Base-by-base conservation (phyloP, 2,329 filamentous ascomycete species). In the Ophiostoma himal-ulmi region DNA sequence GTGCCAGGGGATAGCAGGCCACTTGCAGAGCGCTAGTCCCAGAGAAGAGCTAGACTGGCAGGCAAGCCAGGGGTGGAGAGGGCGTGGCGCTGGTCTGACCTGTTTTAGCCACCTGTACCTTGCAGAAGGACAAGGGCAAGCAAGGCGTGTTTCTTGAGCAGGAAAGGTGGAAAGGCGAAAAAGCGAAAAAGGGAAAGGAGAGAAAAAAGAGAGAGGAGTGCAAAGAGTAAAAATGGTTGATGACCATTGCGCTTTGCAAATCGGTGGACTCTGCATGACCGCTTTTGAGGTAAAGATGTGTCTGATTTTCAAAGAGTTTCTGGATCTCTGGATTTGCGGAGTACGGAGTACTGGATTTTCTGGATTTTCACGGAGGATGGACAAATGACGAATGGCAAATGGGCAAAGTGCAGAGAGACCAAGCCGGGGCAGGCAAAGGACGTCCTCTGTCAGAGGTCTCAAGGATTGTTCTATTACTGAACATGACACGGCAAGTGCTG, bases 101-200 rank as follows among this genome's bases (percentile, higher is more conserved):
- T 69, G 69, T 68, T 72, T 70, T 68, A 71, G 67, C 69, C 68
- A 70, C 69, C 67, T 71, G 72, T 72, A 73, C 71, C 72, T 72
- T 48, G 44, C 69, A 72, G 71, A 69, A 70, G 66, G 62, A 30
- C 68, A 39, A 39, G 66, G 62, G 37, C 64, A 41, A 13, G 34
- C 67, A 64, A 64, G 11, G 44, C 44, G 64, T 48, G 60, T 39
- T 22, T 44, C 22, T 14, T 30, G 64, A 62, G 39, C 14, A 37
- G 13, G 20, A 26, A 68, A 17, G 36, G 57, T 36, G 8, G 52
- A n/a, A 52, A 70, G 37, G 14, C 57, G 34, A 30, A 26, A 36
- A 37, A n/a, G 44, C 37, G n/a, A 30, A 37, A 26, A 26, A 54
- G 20, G 52, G 3, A 20, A 22, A 22, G 26, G 26, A 8, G 60